phyloP scores from a whole-genome alignment of 2,329 filamentous ascomycete species.

The Alternaria sp. region DNA sequence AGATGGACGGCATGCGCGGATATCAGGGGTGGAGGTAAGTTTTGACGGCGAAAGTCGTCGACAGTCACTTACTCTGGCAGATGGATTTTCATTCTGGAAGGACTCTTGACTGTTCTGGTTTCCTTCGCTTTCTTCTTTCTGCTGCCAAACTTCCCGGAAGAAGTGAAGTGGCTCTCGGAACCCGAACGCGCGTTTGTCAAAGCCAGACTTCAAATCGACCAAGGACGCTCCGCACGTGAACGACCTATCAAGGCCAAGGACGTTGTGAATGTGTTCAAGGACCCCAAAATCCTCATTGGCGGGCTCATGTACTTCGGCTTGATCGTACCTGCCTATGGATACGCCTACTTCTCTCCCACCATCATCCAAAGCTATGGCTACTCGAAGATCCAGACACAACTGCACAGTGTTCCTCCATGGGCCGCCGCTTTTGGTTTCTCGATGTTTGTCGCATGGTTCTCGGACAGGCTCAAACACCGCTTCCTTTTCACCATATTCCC shows the following conservation, averaged over 20 bases:
- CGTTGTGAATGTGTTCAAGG: constrained; percentile 55
- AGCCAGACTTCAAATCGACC: constrained; percentile 55
- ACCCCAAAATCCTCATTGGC: constrained; percentile 56
- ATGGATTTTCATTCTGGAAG: constrained; percentile 81
- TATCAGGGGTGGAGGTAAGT: constrained; percentile 71
- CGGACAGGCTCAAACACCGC: constrained; percentile 75
- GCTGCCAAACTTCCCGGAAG: constrained; percentile 58
- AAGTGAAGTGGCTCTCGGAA: constrained; percentile 55
- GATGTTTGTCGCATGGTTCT: constrained; percentile 74
- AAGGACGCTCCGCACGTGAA: constrained; percentile 55
- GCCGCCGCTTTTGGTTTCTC: constrained; percentile 78
- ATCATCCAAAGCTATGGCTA: constrained; percentile 60
- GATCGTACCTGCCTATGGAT: constrained; percentile 49
- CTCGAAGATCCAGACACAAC: constrained; percentile 59
- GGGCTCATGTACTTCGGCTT: constrained; percentile 61
- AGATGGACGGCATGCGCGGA: constrained; percentile 74
- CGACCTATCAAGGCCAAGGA: constrained; percentile 52
- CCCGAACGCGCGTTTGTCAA: constrained; percentile 56
- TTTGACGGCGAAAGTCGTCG: too few relatives aligned
- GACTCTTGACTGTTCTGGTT: constrained; percentile 52
- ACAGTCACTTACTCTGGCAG: neutral
- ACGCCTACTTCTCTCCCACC: constrained; percentile 56
- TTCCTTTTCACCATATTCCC: constrained; percentile 74
- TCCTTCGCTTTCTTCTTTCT: constrained; percentile 56
- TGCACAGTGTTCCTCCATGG: constrained; percentile 66